phyloP scores from a whole-genome alignment of 176 grass and related monocot genomes.

The Lolium multiflorum region DNA sequence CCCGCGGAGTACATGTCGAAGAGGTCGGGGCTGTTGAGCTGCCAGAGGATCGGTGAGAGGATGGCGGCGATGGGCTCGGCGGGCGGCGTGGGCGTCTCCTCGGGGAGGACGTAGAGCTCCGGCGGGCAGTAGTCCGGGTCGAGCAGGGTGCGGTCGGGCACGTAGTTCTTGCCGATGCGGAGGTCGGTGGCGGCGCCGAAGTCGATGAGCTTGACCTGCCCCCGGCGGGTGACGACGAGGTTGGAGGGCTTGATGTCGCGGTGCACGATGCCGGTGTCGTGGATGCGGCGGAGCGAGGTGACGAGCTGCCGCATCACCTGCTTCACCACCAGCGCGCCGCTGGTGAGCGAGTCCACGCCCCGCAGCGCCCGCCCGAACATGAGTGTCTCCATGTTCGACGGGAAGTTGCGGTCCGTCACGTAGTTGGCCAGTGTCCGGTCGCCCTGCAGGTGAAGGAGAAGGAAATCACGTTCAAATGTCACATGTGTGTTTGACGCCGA shows the following conservation, averaged over 20 bases:
- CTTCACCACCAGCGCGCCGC: slow-evolving; percentile 80
- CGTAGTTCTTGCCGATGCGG: slow-evolving; percentile 97
- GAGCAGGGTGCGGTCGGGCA: slow-evolving; percentile 71
- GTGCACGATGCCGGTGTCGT: slow-evolving; percentile 89
- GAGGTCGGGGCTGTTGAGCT: slow-evolving; percentile 93
- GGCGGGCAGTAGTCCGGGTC: slow-evolving; percentile 94
- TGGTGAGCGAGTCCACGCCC: slow-evolving; percentile 57
- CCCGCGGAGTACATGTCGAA: slow-evolving; percentile 99
- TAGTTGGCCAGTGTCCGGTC: slow-evolving; percentile 70
- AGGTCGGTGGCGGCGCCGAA: slow-evolving; percentile 97
- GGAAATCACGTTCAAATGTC: neutral
- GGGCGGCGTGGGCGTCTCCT: slow-evolving; percentile 81
- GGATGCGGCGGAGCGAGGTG: slow-evolving; percentile 90
- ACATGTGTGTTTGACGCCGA: neutral
- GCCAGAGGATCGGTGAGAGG: slow-evolving; percentile 96
- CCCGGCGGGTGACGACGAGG: slow-evolving; percentile 81
- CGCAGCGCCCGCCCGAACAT: slow-evolving; percentile 85
- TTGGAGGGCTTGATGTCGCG: slow-evolving; percentile 96
- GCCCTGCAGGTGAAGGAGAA: slow-evolving; percentile 36
- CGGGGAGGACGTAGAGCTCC: slow-evolving; percentile 95
- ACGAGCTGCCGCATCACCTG: slow-evolving; percentile 94
- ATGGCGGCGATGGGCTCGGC: slow-evolving; percentile 89
- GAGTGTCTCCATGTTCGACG: slow-evolving; percentile 73
- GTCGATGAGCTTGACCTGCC: slow-evolving; percentile 97
- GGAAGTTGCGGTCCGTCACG: slow-evolving; percentile 64